These are phyloP conservation scores for Colletotrichum lentis DNA, from an alignment of 2,329 filamentous ascomycete genomes.

Conservation along the genomic window DNA sequence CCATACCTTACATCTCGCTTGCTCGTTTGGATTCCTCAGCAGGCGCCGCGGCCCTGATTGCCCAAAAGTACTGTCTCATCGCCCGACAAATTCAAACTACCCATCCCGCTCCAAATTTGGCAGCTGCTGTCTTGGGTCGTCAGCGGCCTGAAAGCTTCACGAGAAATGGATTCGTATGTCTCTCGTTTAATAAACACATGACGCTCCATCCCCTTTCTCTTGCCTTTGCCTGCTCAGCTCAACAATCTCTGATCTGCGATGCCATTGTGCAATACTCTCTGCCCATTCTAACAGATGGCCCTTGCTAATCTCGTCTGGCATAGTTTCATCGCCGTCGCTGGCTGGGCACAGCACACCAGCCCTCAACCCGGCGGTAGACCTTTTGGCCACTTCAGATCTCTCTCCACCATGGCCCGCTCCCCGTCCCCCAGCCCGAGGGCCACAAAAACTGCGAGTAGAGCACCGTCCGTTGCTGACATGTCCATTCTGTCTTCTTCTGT, in stretches of 20 bases:
- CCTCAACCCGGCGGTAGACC: slow-evolving; percentile 48
- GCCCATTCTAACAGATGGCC: neutral
- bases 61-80: slow-evolving; percentile 23
- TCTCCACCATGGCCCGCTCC: slow-evolving; percentile 59
- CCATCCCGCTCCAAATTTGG: slow-evolving; percentile 3
- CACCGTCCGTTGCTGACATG: slow-evolving; percentile 49
- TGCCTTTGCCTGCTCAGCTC: neutral
- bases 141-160: neutral
- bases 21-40: neutral
- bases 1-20: neutral
- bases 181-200: slow-evolving; percentile 14
- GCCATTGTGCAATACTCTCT: neutral
- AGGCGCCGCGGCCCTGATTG: slow-evolving; percentile 5
- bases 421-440: slow-evolving; percentile 48
- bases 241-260: neutral
- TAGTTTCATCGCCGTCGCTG: slow-evolving; percentile 63
- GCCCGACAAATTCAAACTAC: slow-evolving; percentile 2
- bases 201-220: neutral
- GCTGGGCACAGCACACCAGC: slow-evolving; percentile 59
- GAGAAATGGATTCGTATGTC: slow-evolving; percentile 33
- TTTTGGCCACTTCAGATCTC: slow-evolving; percentile 61
- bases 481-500: slow-evolving; percentile 52
- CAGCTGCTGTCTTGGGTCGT: slow-evolving; percentile 6
- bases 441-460: slow-evolving; percentile 49
- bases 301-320: slow-evolving; percentile 33